Evolutionary conservation across 2,329 filamentous ascomycete species (phyloP), one percentile per base, ranked within the genome.

Genomic region (Ceratocystis destructans): DNA sequence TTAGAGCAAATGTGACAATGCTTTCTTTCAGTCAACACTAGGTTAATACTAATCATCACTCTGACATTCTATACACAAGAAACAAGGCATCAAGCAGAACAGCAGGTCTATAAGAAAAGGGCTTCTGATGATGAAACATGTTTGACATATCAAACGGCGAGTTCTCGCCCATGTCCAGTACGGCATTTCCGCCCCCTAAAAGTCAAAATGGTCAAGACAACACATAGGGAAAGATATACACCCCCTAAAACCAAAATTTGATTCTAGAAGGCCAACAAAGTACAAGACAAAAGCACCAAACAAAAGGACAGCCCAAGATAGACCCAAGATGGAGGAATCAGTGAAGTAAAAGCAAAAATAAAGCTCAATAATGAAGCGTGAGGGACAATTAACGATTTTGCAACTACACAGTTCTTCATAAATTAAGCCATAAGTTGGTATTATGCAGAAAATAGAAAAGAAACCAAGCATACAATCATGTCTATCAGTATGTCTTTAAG

Each of bases 361-460:
- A 41, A 17, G 53, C 53, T 17, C 6, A n/a, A n/a, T 6, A 59
- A 59, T n/a, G 31, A 59, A 37, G 17, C 15, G n/a, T 10, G 55
- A 59, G 3, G 37, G 12, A 31, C 61, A 62, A 62, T 25, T 17
- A 22, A 15, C 5, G 25, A 44, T 7, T n/a, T 41, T 17, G n/a
- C 22, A 45, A 33, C 63, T 57, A 20, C 15, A n/a, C 55, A 17
- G 12, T 31, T 59, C 20, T 59, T 37, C 55, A 59, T 31, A n/a
- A 41, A 20, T 31, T 28, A 59, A 20, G 55, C 25, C 55, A 17
- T 7, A 37, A 59, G 55, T 59, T 59, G 28, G 55, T 59, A 59
- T 59, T 59, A 59, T 59, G 55, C 55, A 37, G 28, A 37, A 59
- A 59, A 59, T 59, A 59, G 33, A 64, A 31, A 64, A 59, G 33